These are phyloP conservation scores for Rhizopogon vinicolor DNA, from an alignment of 768 basidiomycete genomes.

Conservation along the genomic window DNA sequence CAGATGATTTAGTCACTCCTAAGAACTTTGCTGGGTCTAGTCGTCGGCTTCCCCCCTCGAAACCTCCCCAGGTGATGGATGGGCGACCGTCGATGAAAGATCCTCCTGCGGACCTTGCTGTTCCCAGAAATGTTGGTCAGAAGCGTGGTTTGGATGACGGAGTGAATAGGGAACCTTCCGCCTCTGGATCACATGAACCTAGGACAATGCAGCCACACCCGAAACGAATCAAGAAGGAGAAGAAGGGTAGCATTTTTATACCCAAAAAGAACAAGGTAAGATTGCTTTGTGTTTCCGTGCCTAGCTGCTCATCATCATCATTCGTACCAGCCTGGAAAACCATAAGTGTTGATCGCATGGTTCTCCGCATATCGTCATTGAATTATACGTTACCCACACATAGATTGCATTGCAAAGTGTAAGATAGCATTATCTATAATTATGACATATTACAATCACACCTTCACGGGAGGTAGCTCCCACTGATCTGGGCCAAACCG, in stretches of 20 bases:
- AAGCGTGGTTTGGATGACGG: constrained; percentile 15
- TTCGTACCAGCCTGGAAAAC: background rate
- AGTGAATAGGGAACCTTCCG: constrained; percentile 10
- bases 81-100: constrained; percentile 4
- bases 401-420: constrained; percentile 3
- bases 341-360: background rate
- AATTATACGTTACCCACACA: background rate
- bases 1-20: constrained; percentile 35
- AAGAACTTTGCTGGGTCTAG: constrained; percentile 27
- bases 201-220: constrained; percentile 22
- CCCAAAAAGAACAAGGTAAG: constrained; percentile 45
- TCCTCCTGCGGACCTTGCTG: background rate
- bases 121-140: constrained; percentile 2
- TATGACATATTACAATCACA: constrained; percentile 13
- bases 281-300: background rate
- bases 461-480: constrained; percentile 68
- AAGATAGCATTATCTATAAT: constrained; percentile 11
- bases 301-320: background rate
- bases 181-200: constrained; percentile 13
- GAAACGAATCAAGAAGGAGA: constrained; percentile 30
- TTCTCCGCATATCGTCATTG: background rate
- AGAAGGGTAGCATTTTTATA: constrained; percentile 48
- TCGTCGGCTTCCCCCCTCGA: constrained; percentile 10
- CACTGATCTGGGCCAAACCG: constrained; percentile 83
- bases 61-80: background rate